phyloP scores from a whole-genome alignment of 768 basidiomycete genomes.

The Agaricus subrufescens region DNA sequence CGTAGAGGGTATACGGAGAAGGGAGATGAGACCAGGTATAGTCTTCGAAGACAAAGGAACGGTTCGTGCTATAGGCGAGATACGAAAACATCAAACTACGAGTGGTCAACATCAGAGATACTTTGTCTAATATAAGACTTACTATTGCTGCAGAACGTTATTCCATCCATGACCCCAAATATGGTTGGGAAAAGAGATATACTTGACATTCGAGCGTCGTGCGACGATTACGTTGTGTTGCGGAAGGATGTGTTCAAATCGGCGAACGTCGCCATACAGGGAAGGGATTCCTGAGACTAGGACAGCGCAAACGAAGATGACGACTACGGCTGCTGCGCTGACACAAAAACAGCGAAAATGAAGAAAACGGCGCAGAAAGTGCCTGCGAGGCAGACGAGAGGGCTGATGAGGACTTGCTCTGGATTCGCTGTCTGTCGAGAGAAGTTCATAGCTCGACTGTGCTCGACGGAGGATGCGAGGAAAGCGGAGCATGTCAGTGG shows the following conservation, averaged over 20 bases:
- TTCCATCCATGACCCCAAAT: conserved; percentile 60
- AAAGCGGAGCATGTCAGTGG: not conserved
- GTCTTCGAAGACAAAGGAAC: conserved; percentile 60
- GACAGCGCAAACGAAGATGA: conserved; percentile 4
- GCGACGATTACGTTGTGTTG: conserved; percentile 13
- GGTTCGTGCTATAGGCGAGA: conserved; percentile 42
- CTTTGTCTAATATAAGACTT: conserved; percentile 20
- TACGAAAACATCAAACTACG: conserved; percentile 45
- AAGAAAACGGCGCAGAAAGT: not conserved
- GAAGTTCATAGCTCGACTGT: not conserved
- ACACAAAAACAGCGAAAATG: not conserved
- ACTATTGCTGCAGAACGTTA: conserved; percentile 61
- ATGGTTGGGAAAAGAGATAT: conserved; percentile 48
- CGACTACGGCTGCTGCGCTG: not conserved
- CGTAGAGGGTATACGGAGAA: conserved; percentile 50
- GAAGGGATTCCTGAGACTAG: conserved; percentile 19
- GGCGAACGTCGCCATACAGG: conserved; percentile 14
- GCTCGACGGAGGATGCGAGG: not conserved
- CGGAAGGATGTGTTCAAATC: conserved; percentile 13
- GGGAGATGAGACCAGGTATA: conserved; percentile 56
- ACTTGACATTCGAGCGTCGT: conserved; percentile 23
- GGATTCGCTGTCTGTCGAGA: not conserved
- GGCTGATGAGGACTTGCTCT: not conserved
- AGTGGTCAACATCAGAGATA: not conserved
- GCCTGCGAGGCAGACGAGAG: not conserved